A percentile compares a stretch with the other conserved stretches of the same genome.
phyloP scores from a whole-genome alignment of 768 basidiomycete genomes.

The Suillus occidentalis region DNA sequence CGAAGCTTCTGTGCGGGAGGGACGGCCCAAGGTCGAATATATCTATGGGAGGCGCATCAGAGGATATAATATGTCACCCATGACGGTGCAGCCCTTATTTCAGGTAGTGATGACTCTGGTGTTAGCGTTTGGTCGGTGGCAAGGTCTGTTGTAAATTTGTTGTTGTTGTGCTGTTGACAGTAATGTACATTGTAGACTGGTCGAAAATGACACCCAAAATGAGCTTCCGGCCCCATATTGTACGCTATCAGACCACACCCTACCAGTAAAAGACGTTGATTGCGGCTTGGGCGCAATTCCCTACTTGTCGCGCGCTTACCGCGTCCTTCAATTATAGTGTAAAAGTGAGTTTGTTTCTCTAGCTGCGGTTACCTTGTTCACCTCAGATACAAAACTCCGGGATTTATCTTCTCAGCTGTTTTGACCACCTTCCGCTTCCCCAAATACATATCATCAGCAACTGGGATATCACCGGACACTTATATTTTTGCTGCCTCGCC shows the following conservation, averaged over 20 bases:
- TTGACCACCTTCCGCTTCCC: slow-evolving; percentile 89
- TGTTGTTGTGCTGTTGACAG: slow-evolving; percentile 14
- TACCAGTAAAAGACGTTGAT: slow-evolving; percentile 79
- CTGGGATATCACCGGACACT: slow-evolving; percentile 77
- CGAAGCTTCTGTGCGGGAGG: slow-evolving; percentile 42
- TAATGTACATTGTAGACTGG: slow-evolving; percentile 61
- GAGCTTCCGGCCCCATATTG: slow-evolving; percentile 29
- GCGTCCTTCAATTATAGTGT: slow-evolving; percentile 87
- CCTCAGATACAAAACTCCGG: slow-evolving; percentile 60
- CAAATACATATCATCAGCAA: slow-evolving; percentile 63
- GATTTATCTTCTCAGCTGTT: slow-evolving; percentile 72
- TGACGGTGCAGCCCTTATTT: slow-evolving; percentile 77
- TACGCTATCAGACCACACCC: slow-evolving; percentile 86
- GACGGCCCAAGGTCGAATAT: slow-evolving; percentile 84
- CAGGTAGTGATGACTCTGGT: slow-evolving; percentile 37
- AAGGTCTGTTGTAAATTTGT: slow-evolving; percentile 53
- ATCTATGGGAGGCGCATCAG: slow-evolving; percentile 88
- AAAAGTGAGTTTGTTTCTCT: slow-evolving; percentile 55
- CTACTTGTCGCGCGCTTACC: slow-evolving; percentile 73
- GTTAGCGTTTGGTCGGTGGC: slow-evolving; percentile 88
- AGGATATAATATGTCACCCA: slow-evolving; percentile 50
- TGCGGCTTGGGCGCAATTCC: slow-evolving; percentile 80
- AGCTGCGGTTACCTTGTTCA: slow-evolving; percentile 16
- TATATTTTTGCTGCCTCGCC: slow-evolving; percentile 83
- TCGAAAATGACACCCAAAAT: slow-evolving; percentile 32